Evolutionary conservation across 2,329 filamentous ascomycete species (phyloP).

Genomic region (Salinomyces thailandicus): DNA sequence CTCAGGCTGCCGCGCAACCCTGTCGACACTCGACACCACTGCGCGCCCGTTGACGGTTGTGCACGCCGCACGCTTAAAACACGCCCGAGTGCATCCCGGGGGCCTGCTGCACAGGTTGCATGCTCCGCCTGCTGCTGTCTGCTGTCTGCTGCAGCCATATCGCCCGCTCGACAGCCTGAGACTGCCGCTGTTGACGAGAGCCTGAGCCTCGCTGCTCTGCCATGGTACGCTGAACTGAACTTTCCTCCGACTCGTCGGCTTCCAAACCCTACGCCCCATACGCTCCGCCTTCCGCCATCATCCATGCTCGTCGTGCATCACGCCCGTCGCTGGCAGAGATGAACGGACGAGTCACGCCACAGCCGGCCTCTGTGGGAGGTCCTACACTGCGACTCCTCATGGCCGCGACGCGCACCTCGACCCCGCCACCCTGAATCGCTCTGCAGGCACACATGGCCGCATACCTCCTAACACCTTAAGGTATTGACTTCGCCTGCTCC

Average conservation of each 20-base stretch:
- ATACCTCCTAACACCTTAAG: no score
- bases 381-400: not conserved
- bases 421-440: not conserved
- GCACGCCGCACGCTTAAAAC: slow-evolving; percentile 2
- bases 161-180: no score
- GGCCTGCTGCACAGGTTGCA: slow-evolving; percentile 1
- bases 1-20: slow-evolving; percentile 5
- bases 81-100: slow-evolving; percentile 1
- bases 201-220: not conserved
- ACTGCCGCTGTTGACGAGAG: no score
- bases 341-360: not conserved
- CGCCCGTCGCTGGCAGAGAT: slow-evolving; percentile 1
- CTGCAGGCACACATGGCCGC: no score
- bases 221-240: slow-evolving; percentile 2
- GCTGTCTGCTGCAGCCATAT: no score
- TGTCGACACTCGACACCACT: slow-evolving; percentile 2
- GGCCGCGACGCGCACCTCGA: not conserved
- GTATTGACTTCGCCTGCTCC: slow-evolving; percentile 1
- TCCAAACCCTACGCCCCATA: slow-evolving; percentile 1
- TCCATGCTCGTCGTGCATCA: slow-evolving; percentile 7
- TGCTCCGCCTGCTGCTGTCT: slow-evolving; percentile 1
- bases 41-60: slow-evolving; percentile 7
- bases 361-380: no score
- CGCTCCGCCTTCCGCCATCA: slow-evolving; percentile 5
- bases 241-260: slow-evolving; percentile 5